phyloP scores from a whole-genome alignment of 768 basidiomycete species.

The Daedalea quercina region DNA sequence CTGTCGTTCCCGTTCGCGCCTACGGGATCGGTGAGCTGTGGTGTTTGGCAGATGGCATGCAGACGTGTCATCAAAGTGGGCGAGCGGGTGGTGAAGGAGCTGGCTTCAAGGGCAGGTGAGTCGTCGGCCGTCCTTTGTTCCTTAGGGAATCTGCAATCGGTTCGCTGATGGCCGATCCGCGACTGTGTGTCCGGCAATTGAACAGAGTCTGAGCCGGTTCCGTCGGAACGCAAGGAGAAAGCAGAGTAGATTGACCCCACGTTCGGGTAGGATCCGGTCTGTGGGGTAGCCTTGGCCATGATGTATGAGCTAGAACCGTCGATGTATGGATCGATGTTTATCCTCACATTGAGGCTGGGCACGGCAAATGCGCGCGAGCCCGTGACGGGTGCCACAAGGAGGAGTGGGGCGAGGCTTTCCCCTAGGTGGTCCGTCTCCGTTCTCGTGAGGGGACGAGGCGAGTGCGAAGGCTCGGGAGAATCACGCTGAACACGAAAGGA shows the following conservation, averaged over 20 bases:
- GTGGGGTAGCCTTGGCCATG: not conserved
- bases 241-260: not conserved
- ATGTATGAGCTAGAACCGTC: constrained; percentile 2
- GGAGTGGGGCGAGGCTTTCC: not conserved
- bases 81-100: constrained; percentile 65
- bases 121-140: not conserved
- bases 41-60: constrained; percentile 94
- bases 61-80: constrained; percentile 74
- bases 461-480: not conserved
- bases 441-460: not conserved
- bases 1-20: constrained; percentile 90
- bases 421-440: not conserved
- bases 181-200: constrained; percentile 4
- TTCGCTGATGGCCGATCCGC: not conserved
- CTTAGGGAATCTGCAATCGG: not conserved
- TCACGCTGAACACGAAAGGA: not conserved
- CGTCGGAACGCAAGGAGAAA: constrained; percentile 14
- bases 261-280: not conserved
- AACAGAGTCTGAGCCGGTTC: constrained; percentile 14
- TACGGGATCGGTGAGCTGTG: constrained; percentile 81
- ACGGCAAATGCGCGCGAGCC: not conserved
- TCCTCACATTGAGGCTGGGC: not conserved
- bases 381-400: constrained; percentile 2
- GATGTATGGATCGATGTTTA: constrained; percentile 1
- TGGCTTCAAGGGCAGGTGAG: constrained; percentile 32